Conservation (phyloP, 129 eudicot species). For the Escallonia rubra region DNA sequence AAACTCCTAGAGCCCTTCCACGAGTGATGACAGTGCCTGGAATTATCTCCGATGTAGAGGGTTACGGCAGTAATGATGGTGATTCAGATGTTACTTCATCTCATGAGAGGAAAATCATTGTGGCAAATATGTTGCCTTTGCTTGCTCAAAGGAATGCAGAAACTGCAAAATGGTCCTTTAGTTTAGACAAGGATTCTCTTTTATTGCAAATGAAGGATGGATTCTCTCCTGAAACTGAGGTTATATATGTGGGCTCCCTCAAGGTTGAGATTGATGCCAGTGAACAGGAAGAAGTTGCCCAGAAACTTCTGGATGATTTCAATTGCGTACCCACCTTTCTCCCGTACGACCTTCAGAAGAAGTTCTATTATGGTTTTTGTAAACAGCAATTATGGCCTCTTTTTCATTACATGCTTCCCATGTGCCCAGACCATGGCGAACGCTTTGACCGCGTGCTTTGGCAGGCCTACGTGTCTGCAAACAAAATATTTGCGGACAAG, state of each 20-base stretch:
- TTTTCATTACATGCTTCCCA: slow-evolving; percentile 93
- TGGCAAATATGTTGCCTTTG: slow-evolving; percentile 81
- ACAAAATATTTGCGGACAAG: slow-evolving; percentile 78
- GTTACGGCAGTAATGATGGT: slow-evolving; percentile 27
- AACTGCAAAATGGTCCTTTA: slow-evolving; percentile 61
- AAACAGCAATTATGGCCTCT: slow-evolving; percentile 90
- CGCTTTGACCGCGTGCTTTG: slow-evolving; percentile 70
- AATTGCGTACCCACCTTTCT: slow-evolving; percentile 88
- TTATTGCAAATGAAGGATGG: slow-evolving; percentile 70
- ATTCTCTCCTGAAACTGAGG: slow-evolving; percentile 55
- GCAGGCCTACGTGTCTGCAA: slow-evolving; percentile 82
- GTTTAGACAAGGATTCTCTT: slow-evolving; percentile 68
- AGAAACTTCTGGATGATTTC: slow-evolving; percentile 67
- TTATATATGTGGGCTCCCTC: slow-evolving; percentile 74
- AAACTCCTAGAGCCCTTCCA: slow-evolving; percentile 78
- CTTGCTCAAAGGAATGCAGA: slow-evolving; percentile 51
- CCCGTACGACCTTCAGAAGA: slow-evolving; percentile 60
- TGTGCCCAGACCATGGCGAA: slow-evolving; percentile 69
- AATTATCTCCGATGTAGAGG: slow-evolving; percentile 42
- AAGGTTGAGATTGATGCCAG: slow-evolving; percentile 55
- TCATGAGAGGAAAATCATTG: slow-evolving; percentile 61
- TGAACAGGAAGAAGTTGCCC: slow-evolving; percentile 84
- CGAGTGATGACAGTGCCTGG: slow-evolving; percentile 73
- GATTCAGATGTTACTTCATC: slow-evolving; percentile 50
- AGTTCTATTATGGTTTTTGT: slow-evolving; percentile 78